Conservation (phyloP, 352 stramenopile genomes). For the Phytophthora pistaciae region DNA sequence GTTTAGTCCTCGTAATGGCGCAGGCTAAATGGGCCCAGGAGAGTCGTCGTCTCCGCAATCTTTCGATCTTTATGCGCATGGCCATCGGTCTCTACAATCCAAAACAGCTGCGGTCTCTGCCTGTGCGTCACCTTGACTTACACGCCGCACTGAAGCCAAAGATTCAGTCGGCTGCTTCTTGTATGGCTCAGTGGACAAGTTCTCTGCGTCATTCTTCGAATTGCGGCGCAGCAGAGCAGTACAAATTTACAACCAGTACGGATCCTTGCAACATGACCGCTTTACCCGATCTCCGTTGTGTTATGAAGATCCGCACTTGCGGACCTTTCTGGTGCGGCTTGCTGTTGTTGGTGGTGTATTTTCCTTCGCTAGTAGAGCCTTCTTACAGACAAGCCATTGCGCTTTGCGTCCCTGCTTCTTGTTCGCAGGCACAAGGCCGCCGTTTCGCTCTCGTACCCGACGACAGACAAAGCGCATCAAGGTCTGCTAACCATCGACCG, state of each 20-base stretch:
- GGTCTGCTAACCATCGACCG: slow-evolving; percentile 9
- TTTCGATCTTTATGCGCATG: not conserved
- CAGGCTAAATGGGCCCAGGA: too few species aligned
- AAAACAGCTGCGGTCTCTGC: not conserved
- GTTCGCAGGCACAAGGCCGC: slow-evolving; percentile 19
- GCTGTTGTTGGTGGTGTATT: not conserved
- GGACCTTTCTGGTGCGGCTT: slow-evolving; percentile 21
- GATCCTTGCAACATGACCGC: slow-evolving; percentile 7
- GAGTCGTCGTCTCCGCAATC: not conserved
- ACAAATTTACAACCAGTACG: not conserved
- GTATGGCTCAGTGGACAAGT: not conserved
- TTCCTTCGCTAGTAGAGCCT: not conserved
- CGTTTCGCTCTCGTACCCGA: slow-evolving; percentile 20
- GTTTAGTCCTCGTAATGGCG: too few species aligned
- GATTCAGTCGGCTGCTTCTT: not conserved
- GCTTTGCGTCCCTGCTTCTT: slow-evolving; percentile 4
- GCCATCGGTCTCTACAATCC: not conserved
- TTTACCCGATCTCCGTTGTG: slow-evolving; percentile 11
- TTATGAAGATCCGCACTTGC: slow-evolving; percentile 23
- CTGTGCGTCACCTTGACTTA: slow-evolving; percentile 1
- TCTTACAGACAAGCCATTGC: not conserved
- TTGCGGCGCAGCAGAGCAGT: not conserved
- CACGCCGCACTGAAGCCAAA: not conserved
- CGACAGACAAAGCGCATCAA: not conserved
- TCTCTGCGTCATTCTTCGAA: slow-evolving; percentile 20